Base-by-base conservation (phyloP, 2,329 filamentous ascomycete species). In the Claviceps maximensis region DNA sequence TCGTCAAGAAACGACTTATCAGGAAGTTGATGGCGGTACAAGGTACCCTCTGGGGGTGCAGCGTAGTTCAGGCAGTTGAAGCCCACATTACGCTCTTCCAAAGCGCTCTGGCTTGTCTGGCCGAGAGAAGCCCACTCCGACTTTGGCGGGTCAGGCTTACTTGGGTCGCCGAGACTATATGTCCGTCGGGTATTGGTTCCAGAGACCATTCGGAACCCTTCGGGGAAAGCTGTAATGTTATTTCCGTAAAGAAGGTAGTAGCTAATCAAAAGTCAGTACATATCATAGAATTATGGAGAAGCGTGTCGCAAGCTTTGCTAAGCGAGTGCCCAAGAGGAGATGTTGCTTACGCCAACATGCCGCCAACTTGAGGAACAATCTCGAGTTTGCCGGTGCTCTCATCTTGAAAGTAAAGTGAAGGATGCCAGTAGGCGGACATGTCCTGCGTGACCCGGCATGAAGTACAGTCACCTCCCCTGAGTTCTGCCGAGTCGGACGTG, bases 31-130 rank as follows among this genome's bases (percentile, higher is more conserved):
- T 95, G 90, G 58, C 90, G 88, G 67, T 82, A 86, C 38, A 95
- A 77, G 15, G 89, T 86, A 1, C 78, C 76, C 67, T 95, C 89
- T 2, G 86, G 73, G 0, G 68, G 61, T 25, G 69, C 73, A 33
- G 61, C 62, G 65, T 96, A 96, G 78, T 97, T 84, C 56, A 98
- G 72, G 70, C 93, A 97, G 75, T 97, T 97, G 79, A 95, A 95
- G 3, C 93, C 91, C 29, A 96, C 61, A 10, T 90, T 88, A 56
- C 90, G 89, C 73, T 95, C 86, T 50, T 71, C 72, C 40, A 96
- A 78, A 51, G 83, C 79, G 17, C 69, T 67, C 71, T 95, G 89
- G 47, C 64, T 69, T 12, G 83, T 85, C 61, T 79, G 77, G 55
- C 84, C 79, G 5, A 81, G 71, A 2, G 69, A 64, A 25, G 69